Conservation (phyloP, 768 basidiomycete species). For the Serendipita indica region DNA sequence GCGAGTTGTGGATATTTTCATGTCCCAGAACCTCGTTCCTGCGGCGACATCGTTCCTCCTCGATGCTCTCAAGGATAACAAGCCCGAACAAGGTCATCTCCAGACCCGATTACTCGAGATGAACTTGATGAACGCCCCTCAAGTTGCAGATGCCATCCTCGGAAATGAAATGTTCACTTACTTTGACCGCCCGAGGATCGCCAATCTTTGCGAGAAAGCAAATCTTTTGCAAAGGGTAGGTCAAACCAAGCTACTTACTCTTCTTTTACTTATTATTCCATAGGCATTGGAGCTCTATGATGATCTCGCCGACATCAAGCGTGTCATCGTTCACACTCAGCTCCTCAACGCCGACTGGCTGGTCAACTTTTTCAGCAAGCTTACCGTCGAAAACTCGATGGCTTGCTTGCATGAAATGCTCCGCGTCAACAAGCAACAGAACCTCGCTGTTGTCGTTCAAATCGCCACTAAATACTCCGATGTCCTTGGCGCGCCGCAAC, state of each 20-base stretch:
- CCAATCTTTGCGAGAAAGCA: conserved; percentile 97
- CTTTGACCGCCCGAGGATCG: conserved; percentile 91
- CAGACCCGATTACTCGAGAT: conserved; percentile 96
- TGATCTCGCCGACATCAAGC: conserved; percentile 96
- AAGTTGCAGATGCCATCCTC: conserved; percentile 96
- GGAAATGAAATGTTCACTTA: conserved; percentile 98
- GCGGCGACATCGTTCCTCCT: conserved; percentile 95
- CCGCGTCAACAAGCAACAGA: conserved; percentile 90
- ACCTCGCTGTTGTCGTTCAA: conserved; percentile 89
- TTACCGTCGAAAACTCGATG: conserved; percentile 96
- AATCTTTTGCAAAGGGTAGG: conserved; percentile 82
- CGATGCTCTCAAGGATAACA: conserved; percentile 96
- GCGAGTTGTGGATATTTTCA: conserved; percentile 96
- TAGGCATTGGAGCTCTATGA: conserved; percentile 97
- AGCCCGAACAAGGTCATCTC: conserved; percentile 87
- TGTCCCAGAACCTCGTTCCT: conserved; percentile 99
- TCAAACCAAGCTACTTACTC: conserved; percentile 12
- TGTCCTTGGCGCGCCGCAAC: conserved; percentile 87
- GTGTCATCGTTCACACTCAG: conserved; percentile 84
- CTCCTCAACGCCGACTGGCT: conserved; percentile 89
- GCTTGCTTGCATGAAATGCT: conserved; percentile 96
- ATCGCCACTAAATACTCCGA: conserved; percentile 99
- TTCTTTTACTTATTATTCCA: conserved; percentile 7
- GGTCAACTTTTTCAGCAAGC: conserved; percentile 87
- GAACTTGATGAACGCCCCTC: conserved; percentile 94